A percentile compares a stretch with the other conserved stretches of the same genome.
phyloP scores from a whole-genome alignment of 1,284 basidiomycete species.

The Paramarasmius palmivorus region DNA sequence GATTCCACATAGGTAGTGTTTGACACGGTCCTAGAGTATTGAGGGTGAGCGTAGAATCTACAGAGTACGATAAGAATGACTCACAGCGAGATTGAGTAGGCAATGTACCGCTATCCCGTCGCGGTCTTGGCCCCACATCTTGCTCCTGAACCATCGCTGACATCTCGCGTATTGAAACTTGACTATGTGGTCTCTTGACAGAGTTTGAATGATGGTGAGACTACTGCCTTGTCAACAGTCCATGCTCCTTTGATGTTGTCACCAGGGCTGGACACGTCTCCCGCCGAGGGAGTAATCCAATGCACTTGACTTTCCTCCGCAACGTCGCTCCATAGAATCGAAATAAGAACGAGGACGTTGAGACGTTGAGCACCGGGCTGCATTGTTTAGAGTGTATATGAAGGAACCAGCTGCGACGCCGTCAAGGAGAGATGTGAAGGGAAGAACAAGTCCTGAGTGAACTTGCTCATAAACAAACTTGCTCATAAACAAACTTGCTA shows the following conservation, averaged over 20 bases:
- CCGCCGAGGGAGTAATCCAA: constrained; percentile 16
- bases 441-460: constrained; percentile 9
- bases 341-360: not conserved
- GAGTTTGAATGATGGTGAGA: constrained; percentile 29
- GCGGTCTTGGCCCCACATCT: constrained; percentile 36
- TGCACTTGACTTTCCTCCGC: constrained; percentile 7
- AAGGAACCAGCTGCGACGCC: constrained; percentile 9
- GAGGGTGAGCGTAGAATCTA: constrained; percentile 10
- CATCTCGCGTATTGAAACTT: constrained; percentile 4
- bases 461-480: constrained; percentile 22
- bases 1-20: constrained; percentile 25
- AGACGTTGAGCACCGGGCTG: constrained; percentile 7
- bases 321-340: not conserved
- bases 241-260: constrained; percentile 30
- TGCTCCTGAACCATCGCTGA: constrained; percentile 3
- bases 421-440: constrained; percentile 14
- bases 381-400: not conserved
- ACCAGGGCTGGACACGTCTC: constrained; percentile 21
- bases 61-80: constrained; percentile 7
- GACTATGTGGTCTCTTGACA: constrained; percentile 12
- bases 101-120: constrained; percentile 32
- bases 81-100: constrained; percentile 28
- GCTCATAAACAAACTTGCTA: constrained; percentile 38
- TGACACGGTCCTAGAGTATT: constrained; percentile 30
- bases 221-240: constrained; percentile 20